Conservation (phyloP, 345 rosid genomes). For the Moricandia arvensis region DNA sequence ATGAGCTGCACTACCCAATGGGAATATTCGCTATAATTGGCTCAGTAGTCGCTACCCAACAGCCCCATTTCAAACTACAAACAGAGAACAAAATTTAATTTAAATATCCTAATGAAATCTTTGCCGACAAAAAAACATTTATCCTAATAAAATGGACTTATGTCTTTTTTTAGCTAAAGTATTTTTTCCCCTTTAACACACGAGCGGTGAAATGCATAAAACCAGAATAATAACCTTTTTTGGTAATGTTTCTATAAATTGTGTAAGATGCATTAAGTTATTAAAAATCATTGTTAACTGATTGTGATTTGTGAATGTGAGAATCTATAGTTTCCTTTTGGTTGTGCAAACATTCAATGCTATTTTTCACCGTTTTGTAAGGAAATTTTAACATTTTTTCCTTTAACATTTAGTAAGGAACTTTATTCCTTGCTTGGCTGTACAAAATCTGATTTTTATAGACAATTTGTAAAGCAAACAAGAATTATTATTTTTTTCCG, state of each 20-base stretch:
- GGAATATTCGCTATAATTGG: constrained; percentile 32
- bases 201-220: no score
- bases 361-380: constrained; percentile 19
- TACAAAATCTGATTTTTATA: constrained; percentile 9
- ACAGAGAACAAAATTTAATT: constrained; percentile 1
- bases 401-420: not conserved
- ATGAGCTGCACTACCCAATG: constrained; percentile 33
- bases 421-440: constrained; percentile 31
- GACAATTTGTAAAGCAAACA: constrained; percentile 5
- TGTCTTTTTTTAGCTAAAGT: not conserved
- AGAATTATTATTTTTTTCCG: not conserved
- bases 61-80: constrained; percentile 19
- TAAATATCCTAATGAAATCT: constrained; percentile 1
- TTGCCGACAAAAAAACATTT: constrained; percentile 25
- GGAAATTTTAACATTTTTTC: constrained; percentile 8
- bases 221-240: not conserved
- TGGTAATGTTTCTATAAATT: constrained; percentile 5
- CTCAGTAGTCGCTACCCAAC: constrained; percentile 33
- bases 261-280: not conserved
- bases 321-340: constrained; percentile 31
- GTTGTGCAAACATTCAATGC: constrained; percentile 7
- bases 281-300: constrained; percentile 2
- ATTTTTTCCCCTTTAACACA: not conserved
- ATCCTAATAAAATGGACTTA: constrained; percentile 6
- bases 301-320: constrained; percentile 18